A percentile compares a stretch with the other conserved stretches of the same genome.
Evolutionary conservation across 2,329 filamentous ascomycete species (phyloP).

Genomic region (Cladosporium oxysporum): DNA sequence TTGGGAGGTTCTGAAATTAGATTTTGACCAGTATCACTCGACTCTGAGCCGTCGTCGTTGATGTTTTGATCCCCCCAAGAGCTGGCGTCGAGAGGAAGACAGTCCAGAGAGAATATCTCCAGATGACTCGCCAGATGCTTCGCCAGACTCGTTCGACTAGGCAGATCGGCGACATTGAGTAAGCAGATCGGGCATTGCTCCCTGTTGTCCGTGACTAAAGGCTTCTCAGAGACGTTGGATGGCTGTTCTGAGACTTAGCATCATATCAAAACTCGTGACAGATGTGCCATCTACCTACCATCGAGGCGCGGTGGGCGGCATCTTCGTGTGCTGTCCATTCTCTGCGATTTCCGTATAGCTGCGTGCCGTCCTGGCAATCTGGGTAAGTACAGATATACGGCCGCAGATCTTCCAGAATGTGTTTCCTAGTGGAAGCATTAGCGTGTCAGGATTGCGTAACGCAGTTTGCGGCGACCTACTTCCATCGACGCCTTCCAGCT

Average conservation of each 20-base stretch:
- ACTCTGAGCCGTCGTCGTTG: neutral
- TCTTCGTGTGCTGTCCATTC: slow-evolving; percentile 7
- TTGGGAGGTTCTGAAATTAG: neutral
- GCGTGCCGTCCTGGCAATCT: neutral
- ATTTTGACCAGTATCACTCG: neutral
- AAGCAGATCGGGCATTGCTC: slow-evolving; percentile 3
- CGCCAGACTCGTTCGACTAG: neutral
- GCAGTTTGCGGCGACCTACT: neutral
- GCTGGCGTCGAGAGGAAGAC: neutral
- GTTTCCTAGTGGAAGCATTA: neutral
- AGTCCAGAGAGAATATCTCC: neutral
- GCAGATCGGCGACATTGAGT: neutral
- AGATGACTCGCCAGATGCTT: slow-evolving; percentile 10
- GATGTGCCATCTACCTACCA: neutral
- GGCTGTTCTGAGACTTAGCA: neutral
- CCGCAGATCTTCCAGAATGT: slow-evolving; percentile 9
- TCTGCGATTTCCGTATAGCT: neutral
- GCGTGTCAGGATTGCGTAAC: neutral
- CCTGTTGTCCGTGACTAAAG: neutral
- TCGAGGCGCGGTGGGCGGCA: neutral
- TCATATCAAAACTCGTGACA: neutral
- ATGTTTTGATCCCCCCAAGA: neutral
- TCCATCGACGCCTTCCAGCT: neutral
- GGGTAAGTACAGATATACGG: slow-evolving; percentile 11
- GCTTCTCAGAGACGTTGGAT: neutral